Conservation (phyloP, 106 monocot genomes). For the Hemerocallis citrina region DNA sequence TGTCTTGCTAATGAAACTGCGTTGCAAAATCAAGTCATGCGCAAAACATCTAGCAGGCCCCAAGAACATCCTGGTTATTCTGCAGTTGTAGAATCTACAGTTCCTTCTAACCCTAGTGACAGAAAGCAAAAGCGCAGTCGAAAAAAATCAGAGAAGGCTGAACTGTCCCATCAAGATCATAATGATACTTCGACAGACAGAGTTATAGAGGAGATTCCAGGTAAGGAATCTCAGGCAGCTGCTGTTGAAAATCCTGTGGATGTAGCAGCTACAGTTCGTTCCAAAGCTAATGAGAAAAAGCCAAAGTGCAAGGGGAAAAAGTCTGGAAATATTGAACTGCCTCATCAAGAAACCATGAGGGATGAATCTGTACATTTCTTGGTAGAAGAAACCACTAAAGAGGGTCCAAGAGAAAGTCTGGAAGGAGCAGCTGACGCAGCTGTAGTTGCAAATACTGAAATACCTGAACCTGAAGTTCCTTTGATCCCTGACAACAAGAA, state of each 20-base stretch:
- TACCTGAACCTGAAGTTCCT: not conserved
- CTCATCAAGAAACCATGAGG: not conserved
- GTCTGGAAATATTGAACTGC: slow-evolving; percentile 1
- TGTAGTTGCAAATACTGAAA: not conserved
- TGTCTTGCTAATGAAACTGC: slow-evolving; percentile 1
- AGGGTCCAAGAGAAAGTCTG: not conserved
- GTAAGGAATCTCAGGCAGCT: not conserved
- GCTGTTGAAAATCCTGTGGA: not conserved
- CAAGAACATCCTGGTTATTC: not conserved
- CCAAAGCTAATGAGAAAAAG: slow-evolving; percentile 2
- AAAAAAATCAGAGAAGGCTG: slow-evolving; percentile 12
- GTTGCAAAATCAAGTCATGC: too few species aligned
- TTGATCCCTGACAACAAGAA: not conserved
- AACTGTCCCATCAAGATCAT: not conserved
- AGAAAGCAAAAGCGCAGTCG: slow-evolving; percentile 11
- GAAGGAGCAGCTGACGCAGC: not conserved
- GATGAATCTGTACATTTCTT: not conserved
- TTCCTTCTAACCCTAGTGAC: not conserved
- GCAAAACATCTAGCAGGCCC: not conserved
- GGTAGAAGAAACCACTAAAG: not conserved
- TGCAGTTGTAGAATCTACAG: not conserved
- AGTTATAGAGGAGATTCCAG: not conserved
- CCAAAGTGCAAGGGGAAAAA: not conserved
- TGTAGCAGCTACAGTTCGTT: not conserved
- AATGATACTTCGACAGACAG: not conserved